A percentile compares a stretch with the other conserved stretches of the same genome.
phyloP scores from a whole-genome alignment of 768 basidiomycete species.

The Naganishia vaughanmartiniae region DNA sequence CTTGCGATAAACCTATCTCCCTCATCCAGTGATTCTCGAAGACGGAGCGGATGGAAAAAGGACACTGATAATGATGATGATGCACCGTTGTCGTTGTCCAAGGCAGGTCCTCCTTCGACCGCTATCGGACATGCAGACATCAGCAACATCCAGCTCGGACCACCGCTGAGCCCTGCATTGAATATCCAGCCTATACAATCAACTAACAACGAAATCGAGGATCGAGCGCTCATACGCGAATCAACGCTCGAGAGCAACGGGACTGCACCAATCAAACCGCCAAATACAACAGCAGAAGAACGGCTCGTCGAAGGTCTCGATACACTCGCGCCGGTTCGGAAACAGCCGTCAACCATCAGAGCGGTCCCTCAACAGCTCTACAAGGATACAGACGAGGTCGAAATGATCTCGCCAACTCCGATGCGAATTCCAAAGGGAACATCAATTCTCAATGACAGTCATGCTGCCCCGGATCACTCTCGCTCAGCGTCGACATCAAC shows the following conservation, averaged over 20 bases:
- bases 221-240: neutral
- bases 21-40: neutral
- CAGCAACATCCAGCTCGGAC: neutral
- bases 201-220: neutral
- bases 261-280: neutral
- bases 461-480: neutral
- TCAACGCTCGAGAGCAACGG: neutral
- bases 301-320: neutral
- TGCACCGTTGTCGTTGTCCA: neutral
- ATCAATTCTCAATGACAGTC: neutral
- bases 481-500: slow-evolving; percentile 7
- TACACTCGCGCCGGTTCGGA: neutral
- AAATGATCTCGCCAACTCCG: slow-evolving; percentile 20
- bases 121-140: neutral
- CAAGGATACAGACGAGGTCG: neutral
- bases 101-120: neutral
- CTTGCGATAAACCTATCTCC: slow-evolving; percentile 15
- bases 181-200: neutral
- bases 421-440: neutral
- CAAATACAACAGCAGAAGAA: neutral
- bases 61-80: neutral
- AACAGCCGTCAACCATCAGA: neutral
- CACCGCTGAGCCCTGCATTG: neutral
- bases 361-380: neutral
- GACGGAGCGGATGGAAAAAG: slow-evolving; percentile 18